These are phyloP conservation scores for Pythium phragmiticola DNA, from an alignment of 352 stramenopile species.

Conservation along the genomic window DNA sequence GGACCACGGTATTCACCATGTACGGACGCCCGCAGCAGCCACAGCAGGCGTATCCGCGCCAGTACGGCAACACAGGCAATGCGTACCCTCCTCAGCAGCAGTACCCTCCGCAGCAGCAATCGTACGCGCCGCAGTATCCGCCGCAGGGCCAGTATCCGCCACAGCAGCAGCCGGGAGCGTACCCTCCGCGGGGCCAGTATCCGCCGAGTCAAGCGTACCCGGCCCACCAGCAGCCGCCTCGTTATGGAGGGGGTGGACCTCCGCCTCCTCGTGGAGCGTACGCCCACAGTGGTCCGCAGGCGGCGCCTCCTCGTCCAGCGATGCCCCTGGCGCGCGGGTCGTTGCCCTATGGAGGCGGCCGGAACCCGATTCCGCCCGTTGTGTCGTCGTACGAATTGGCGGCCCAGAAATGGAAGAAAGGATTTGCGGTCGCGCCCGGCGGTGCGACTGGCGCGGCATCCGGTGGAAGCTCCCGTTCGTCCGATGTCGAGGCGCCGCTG, in stretches of 20 bases:
- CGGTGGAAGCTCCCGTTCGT: conserved; percentile 27
- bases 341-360: conserved; percentile 3
- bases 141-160: conserved; percentile 9
- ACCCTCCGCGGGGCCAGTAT: conserved; percentile 8
- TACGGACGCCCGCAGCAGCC: conserved; percentile 25
- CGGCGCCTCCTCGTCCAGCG: not conserved
- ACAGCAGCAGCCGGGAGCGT: conserved; percentile 15
- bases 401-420: conserved; percentile 73
- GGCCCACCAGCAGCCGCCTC: not conserved
- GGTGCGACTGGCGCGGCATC: conserved; percentile 3
- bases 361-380: conserved; percentile 12
- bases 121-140: not conserved
- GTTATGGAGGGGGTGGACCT: conserved; percentile 1
- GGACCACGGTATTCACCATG: conserved; percentile 8
- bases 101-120: not conserved
- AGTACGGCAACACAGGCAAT: conserved; percentile 6
- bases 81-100: conserved; percentile 3
- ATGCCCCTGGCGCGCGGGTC: conserved; percentile 5
- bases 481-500: conserved; percentile 66
- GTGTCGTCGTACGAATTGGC: conserved; percentile 75
- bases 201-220: conserved; percentile 8
- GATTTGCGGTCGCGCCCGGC: conserved; percentile 41
- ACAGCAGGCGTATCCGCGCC: conserved; percentile 10
- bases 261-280: conserved; percentile 7
- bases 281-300: not conserved